Base-by-base conservation (phyloP, 1,139 yeast species). In the Blastobotrys indianensis region DNA sequence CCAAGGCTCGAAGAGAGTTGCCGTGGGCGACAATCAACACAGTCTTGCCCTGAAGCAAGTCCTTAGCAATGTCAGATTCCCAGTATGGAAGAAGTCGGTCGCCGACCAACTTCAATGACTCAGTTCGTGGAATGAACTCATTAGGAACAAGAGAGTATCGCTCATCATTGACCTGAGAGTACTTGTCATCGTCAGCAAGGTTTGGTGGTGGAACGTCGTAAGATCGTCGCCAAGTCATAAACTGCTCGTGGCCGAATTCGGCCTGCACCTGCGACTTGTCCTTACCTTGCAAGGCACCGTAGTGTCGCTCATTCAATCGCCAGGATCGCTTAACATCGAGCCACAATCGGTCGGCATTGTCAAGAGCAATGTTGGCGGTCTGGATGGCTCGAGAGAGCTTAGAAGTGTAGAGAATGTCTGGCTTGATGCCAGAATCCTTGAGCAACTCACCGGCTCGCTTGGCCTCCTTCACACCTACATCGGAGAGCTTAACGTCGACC, bases 281-380 rank as follows among this genome's bases (percentile, higher is more conserved):
- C 78, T 90, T 90, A 69, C 98, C 98, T 75, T 92, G 97, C 64
- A 92, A 79, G 61, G 88, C 97, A 78, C 98, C 98, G 75, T 90
- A 90, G 75, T 90, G 97, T 77, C 97, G 92, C 77, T 90, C 98
- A 74, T 90, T 90, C 70, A 90, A 81, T 78, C 97, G 84, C 97
- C 97, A 90, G 50, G 90, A 77, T 77, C 97, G 85, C 74, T 84
- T 82, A 64, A 86, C 95, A 65, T 95, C 96, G 58, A 92, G 78
- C 79, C 80, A 90, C 63, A 86, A 75, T 68, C 90, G 88, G 72
- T 87, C 97, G 54, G 97, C 92, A 56, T 76, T 70, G 55, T 85
- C 86, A 62, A 92, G 77, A 53, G 97, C 97, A 70, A 90, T 80
- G 84, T 92, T 83, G 63, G 97, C 97, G 55, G 97, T 92, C 76